Conservation (phyloP, 345 rosid species). For the Populus simonii region DNA sequence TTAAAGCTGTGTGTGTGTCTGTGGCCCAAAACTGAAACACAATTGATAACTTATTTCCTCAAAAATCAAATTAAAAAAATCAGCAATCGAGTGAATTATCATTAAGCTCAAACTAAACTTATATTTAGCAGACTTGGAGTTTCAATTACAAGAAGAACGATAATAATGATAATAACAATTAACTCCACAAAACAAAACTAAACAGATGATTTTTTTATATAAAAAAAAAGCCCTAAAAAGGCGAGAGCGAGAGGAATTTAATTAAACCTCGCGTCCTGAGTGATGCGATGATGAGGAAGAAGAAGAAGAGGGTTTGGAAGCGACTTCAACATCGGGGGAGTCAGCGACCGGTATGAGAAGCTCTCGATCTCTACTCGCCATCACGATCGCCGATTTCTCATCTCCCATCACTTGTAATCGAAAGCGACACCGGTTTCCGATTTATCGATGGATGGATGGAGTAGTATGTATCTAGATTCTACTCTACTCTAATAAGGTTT, state of each 20-base stretch:
- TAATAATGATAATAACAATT: no score
- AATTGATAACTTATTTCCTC: background rate
- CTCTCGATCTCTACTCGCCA: constrained; percentile 78
- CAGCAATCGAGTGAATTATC: background rate
- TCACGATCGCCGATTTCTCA: constrained; percentile 63
- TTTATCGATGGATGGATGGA: background rate
- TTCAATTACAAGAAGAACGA: background rate
- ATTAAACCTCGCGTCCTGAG: constrained; percentile 75
- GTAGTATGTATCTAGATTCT: no score
- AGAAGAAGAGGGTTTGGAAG: constrained; percentile 67
- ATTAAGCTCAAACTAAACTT: background rate
- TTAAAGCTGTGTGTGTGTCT: no score
- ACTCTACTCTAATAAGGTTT: no score
- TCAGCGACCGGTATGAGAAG: constrained; percentile 80
- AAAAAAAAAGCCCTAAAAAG: background rate
- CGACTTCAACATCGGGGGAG: constrained; percentile 35
- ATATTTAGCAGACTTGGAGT: background rate
- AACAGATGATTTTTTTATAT: no score
- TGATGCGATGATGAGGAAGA: constrained; percentile 55
- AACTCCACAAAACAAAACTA: no score
- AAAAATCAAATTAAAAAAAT: background rate
- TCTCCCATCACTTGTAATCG: constrained; percentile 53
- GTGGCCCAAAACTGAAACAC: background rate
- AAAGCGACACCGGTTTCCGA: background rate
- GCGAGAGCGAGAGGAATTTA: background rate